These are phyloP conservation scores for Trypanosoma rangeli DNA, from an alignment of 208 protist species.

Conservation along the genomic window DNA sequence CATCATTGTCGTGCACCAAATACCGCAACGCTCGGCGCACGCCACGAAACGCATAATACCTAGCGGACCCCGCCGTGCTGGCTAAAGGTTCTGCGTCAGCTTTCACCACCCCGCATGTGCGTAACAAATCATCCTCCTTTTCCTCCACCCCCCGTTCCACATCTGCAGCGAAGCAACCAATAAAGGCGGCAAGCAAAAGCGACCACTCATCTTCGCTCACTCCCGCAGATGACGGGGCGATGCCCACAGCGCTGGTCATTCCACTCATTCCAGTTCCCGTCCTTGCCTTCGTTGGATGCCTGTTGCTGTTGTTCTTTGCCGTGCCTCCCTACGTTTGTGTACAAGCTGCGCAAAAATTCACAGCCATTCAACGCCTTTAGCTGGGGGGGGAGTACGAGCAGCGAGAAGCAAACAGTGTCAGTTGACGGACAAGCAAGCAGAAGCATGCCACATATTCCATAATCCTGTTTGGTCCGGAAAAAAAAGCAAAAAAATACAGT, in stretches of 20 bases:
- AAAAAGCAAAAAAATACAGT: too few species aligned
- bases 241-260: not conserved
- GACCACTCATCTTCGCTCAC: not conserved
- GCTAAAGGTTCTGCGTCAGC: not conserved
- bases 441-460: too few species aligned
- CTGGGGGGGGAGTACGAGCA: too few species aligned
- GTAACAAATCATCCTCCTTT: not conserved
- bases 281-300: too few species aligned
- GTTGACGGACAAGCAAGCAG: too few species aligned
- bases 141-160: too few species aligned
- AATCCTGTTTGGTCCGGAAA: too few species aligned
- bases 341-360: too few species aligned
- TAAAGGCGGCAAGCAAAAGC: conserved; percentile 11
- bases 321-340: too few species aligned
- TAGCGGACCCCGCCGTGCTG: not conserved
- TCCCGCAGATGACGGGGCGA: not conserved
- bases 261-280: not conserved
- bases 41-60: not conserved
- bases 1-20: conserved; percentile 5
- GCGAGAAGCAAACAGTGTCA: too few species aligned
- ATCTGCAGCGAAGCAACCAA: conserved; percentile 17
- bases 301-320: too few species aligned
- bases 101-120: not conserved
- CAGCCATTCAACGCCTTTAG: too few species aligned
- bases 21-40: conserved; percentile 1